Evolutionary conservation across 2,329 filamentous ascomycete genomes (phyloP).

Genomic region (Celoporthe dispersa): DNA sequence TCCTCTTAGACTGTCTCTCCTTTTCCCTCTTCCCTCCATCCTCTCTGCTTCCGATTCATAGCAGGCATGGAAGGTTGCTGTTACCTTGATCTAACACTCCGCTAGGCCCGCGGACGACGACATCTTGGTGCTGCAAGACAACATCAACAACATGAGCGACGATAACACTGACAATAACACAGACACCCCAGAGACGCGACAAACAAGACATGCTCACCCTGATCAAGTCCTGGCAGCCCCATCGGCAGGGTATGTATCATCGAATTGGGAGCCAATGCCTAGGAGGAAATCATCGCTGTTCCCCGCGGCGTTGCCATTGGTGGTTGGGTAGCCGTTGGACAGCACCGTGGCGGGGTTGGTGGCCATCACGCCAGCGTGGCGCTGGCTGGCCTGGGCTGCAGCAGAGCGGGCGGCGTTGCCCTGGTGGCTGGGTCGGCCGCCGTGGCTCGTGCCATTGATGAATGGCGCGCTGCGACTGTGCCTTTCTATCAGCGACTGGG

Average conservation of each 20-base stretch:
- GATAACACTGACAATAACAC: neutral
- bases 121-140: neutral
- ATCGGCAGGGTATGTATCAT: neutral
- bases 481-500: neutral
- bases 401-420: neutral
- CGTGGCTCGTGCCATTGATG: neutral
- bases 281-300: neutral
- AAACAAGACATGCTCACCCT: neutral
- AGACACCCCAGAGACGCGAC: neutral
- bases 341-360: neutral
- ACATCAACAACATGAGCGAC: neutral
- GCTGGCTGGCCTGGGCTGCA: neutral
- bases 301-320: neutral
- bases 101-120: neutral
- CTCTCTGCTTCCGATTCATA: too few species aligned
- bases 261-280: conserved; percentile 1
- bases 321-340: neutral
- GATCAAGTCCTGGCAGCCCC: neutral
- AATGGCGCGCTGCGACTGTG: neutral
- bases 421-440: neutral
- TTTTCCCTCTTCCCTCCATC: too few species aligned
- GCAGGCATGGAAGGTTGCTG: too few species aligned
- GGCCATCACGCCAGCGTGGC: neutral
- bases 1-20: too few species aligned
- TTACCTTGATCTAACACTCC: too few species aligned